Evolutionary conservation across 2,329 filamentous ascomycete genomes (phyloP), one percentile per base, ranked within the genome.

Genomic region (Pseudogymnoascus sp.): DNA sequence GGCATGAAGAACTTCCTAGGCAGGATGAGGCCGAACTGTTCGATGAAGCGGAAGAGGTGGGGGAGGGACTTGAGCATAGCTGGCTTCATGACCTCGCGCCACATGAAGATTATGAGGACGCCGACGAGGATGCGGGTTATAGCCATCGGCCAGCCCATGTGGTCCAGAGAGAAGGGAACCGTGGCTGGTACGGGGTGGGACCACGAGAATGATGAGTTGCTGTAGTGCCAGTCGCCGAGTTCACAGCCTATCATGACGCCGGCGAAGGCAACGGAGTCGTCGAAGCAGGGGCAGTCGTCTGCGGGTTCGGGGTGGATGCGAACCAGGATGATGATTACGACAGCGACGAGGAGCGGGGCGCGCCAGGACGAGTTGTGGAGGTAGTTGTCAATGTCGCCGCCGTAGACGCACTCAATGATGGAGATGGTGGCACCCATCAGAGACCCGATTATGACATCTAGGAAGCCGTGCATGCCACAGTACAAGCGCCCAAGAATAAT

Each of bases 391-490:
- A 96, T 83, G 2, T 78, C 74, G 1, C 83, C 79, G 7, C 82
- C 84, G 67, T 83, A 84, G 70, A 84, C 80, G 71, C 85, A 87
- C 72, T 88, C 85, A 67, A 85, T 68, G 28, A 83, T 74, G 23
- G 82, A 82, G 67, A 88, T 81, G 5, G 83, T 76, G 10, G 87
- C 88, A 34, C 95, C 95, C 64, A 97, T 81, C 13, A 86, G 71
- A 63, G 89, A 91, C 6, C 95, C 95, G 64, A 95, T 76, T 13
- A 95, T 77, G 23, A 98, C 92, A 75, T 99, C 95, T 48, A 95
- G 81, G 77, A 98, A 96, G 10, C 95, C 95, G 77, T 99, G 95
- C 95, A 99, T 99, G 66, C 95, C 95, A 73, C 95, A 99, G 79
- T 99, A 98, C 37, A 99, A 80, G 19, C 95, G 87, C 5, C 95